These are phyloP conservation scores for Calocybe gambosa DNA, from an alignment of 1,284 basidiomycete genomes.

Conservation along the genomic window DNA sequence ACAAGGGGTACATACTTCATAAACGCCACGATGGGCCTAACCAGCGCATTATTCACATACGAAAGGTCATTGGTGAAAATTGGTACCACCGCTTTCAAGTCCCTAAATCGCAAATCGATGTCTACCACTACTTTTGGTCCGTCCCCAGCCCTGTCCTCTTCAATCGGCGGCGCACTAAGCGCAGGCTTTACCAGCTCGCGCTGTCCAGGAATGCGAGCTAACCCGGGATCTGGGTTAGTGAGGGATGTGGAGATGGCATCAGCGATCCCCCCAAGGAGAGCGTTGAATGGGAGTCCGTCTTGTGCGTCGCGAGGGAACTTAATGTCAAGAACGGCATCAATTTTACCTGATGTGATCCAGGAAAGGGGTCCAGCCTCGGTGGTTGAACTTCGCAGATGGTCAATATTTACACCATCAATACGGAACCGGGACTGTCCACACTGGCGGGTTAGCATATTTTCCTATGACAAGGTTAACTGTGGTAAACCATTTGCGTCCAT, in stretches of 20 bases:
- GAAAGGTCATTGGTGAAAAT: conserved; percentile 84
- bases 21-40: conserved; percentile 96
- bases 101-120: conserved; percentile 92
- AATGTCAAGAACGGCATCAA: conserved; percentile 96
- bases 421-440: conserved; percentile 80
- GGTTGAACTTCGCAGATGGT: conserved; percentile 87
- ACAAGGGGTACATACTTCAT: conserved; percentile 67
- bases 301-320: conserved; percentile 87
- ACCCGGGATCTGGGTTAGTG: conserved; percentile 28
- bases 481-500: conserved; percentile 83
- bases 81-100: conserved; percentile 94
- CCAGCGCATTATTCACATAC: conserved; percentile 91
- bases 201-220: conserved; percentile 83
- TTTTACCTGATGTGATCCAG: conserved; percentile 95
- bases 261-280: conserved; percentile 87
- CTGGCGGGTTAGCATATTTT: not conserved
- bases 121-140: conserved; percentile 72
- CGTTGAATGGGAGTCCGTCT: conserved; percentile 76
- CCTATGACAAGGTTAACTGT: not conserved
- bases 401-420: conserved; percentile 95
- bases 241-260: conserved; percentile 73
- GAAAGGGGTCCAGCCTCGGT: conserved; percentile 86
- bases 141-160: conserved; percentile 30
- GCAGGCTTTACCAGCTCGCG: conserved; percentile 84
- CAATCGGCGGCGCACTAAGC: conserved; percentile 62